phyloP scores from a whole-genome alignment of 108 stramenopile species.

The Skeletonema marinoi region DNA sequence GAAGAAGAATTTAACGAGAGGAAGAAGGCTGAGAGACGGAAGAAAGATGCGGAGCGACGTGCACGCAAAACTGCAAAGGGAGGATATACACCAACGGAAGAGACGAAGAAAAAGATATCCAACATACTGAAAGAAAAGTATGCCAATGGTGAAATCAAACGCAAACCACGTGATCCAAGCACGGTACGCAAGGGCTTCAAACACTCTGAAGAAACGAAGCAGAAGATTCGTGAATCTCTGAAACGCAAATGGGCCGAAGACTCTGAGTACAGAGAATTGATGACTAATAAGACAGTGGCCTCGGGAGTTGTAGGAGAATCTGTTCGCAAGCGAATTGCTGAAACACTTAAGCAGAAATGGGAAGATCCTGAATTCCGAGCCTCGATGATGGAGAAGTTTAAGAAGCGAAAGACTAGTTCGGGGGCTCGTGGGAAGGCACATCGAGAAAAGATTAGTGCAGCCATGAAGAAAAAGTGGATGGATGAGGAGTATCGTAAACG shows the following conservation, averaged over 20 bases:
- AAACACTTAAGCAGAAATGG: constrained; percentile 79
- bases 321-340: constrained; percentile 60
- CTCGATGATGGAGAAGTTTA: constrained; percentile 72
- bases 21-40: constrained; percentile 60
- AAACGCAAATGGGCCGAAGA: constrained; percentile 72
- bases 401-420: constrained; percentile 32
- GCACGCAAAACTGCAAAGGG: constrained; percentile 78
- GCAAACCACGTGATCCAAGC: constrained; percentile 47
- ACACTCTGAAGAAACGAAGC: constrained; percentile 79
- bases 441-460: constrained; percentile 73
- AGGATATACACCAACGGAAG: constrained; percentile 78
- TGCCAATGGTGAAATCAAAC: constrained; percentile 69
- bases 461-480: constrained; percentile 87
- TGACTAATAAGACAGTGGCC: constrained; percentile 53
- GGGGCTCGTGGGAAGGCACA: constrained; percentile 29
- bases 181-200: constrained; percentile 65
- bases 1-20: constrained; percentile 75
- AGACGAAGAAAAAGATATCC: constrained; percentile 81
- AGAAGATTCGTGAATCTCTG: constrained; percentile 75
- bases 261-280: constrained; percentile 62
- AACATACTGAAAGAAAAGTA: constrained; percentile 73
- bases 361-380: constrained; percentile 78
- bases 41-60: constrained; percentile 60
- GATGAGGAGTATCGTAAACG: constrained; percentile 75
- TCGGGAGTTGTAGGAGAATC: constrained; percentile 28